phyloP scores from a whole-genome alignment of 2,329 filamentous ascomycete species.

The Stagonosporopsis cucurbitacearum region DNA sequence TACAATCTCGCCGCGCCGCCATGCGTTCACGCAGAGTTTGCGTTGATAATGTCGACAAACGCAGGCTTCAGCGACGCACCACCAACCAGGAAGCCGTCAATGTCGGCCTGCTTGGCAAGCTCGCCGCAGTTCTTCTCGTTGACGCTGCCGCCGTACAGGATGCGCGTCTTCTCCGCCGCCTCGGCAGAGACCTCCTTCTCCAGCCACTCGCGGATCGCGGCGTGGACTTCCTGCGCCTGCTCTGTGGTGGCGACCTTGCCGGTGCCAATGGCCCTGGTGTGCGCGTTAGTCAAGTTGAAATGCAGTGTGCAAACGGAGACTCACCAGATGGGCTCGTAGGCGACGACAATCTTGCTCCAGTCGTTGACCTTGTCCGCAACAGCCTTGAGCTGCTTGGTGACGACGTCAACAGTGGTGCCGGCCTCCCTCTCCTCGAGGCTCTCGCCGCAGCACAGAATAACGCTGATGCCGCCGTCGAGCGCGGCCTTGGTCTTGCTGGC shows the following conservation, averaged over 20 bases:
- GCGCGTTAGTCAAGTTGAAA: slow-evolving; percentile 19
- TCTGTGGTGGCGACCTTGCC: slow-evolving; percentile 62
- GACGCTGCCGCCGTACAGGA: slow-evolving; percentile 96
- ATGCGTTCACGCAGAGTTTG: slow-evolving; percentile 52
- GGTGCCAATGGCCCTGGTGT: slow-evolving; percentile 73
- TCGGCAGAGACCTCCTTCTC: slow-evolving; percentile 73
- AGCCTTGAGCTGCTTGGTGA: slow-evolving; percentile 83
- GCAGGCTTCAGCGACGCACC: slow-evolving; percentile 97
- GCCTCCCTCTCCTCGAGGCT: slow-evolving; percentile 90
- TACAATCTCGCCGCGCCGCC: slow-evolving; percentile 49
- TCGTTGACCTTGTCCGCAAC: slow-evolving; percentile 79
- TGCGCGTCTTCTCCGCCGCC: slow-evolving; percentile 84
- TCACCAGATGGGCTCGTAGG: slow-evolving; percentile 99
- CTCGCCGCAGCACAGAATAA: slow-evolving; percentile 98
- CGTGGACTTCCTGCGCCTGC: slow-evolving; percentile 58
- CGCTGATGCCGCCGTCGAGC: slow-evolving; percentile 81
- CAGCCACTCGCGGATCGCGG: slow-evolving; percentile 89
- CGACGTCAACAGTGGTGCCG: slow-evolving; percentile 82
- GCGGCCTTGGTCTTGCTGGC: slow-evolving; percentile 95
- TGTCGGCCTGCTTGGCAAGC: slow-evolving; percentile 88
- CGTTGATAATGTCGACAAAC: slow-evolving; percentile 77
- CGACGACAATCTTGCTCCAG: slow-evolving; percentile 94
- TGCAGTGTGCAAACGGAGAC: neutral
- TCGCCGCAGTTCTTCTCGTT: slow-evolving; percentile 98
- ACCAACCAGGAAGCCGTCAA: slow-evolving; percentile 97